phyloP scores from a whole-genome alignment of 2,329 filamentous ascomycete species.

The Pseudofabraea citricarpa region DNA sequence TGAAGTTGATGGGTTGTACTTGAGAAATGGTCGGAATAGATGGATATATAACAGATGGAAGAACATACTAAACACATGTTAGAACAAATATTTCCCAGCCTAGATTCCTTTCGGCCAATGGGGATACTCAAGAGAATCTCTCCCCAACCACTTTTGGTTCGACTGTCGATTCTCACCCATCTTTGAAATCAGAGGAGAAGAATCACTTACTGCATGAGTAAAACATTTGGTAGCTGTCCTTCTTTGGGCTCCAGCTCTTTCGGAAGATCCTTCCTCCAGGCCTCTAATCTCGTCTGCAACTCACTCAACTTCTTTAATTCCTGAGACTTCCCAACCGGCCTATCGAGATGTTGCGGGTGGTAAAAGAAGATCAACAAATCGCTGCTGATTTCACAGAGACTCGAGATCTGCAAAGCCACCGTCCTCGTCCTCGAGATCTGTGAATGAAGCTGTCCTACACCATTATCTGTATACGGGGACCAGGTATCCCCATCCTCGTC shows the following conservation, averaged over 20 bases:
- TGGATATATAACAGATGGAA: constrained; percentile 95
- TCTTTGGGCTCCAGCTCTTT: constrained; percentile 86
- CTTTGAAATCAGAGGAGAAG: constrained; percentile 1
- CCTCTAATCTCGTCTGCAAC: constrained; percentile 81
- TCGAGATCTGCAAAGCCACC: constrained; percentile 74
- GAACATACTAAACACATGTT: constrained; percentile 70
- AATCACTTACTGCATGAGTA: constrained; percentile 71
- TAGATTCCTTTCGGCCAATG: too few species aligned
- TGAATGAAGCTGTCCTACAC: constrained; percentile 64
- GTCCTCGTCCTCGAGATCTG: constrained; percentile 83
- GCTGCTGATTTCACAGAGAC: constrained; percentile 87
- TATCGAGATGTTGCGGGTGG: constrained; percentile 65
- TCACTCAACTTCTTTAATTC: constrained; percentile 93
- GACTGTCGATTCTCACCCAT: too few species aligned
- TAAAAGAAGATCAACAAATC: constrained; percentile 90
- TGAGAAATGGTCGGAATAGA: constrained; percentile 90
- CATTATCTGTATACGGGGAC: constrained; percentile 84
- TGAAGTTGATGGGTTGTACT: constrained; percentile 76
- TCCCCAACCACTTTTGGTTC: too few species aligned
- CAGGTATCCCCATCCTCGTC: constrained; percentile 81
- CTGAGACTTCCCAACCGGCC: constrained; percentile 66
- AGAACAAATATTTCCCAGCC: too few species aligned
- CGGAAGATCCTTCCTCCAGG: constrained; percentile 81
- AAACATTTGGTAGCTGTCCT: constrained; percentile 79
- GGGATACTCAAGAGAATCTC: too few species aligned